A percentile compares a stretch with the other conserved stretches of the same genome.
Conservation (phyloP, 2,329 filamentous ascomycete species). For the Helminthosporium solani region DNA sequence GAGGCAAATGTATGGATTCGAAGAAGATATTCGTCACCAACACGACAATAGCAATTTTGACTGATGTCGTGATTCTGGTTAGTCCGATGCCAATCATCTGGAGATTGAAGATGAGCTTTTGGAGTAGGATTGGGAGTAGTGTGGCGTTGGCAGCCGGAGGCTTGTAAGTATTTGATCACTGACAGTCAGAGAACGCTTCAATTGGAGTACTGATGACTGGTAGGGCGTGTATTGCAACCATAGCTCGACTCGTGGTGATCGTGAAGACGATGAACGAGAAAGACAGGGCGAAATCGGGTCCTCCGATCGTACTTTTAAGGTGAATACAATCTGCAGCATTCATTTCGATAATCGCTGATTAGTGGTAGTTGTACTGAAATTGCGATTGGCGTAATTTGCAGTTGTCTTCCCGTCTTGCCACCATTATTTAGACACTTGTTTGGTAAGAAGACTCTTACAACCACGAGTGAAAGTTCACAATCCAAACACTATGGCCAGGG, state of each 20-base stretch:
- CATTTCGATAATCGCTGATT: too few relatives aligned
- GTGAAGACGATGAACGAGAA: not conserved
- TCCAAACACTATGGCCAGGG: not conserved
- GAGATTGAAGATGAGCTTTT: conserved; percentile 1
- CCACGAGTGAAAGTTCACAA: not conserved
- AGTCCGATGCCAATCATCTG: not conserved
- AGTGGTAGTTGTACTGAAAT: not conserved
- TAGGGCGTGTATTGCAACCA: not conserved
- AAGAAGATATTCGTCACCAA: not conserved
- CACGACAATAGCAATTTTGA: not conserved
- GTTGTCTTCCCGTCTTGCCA: not conserved
- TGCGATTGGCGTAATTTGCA: conserved; percentile 1
- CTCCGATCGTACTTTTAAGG: conserved; percentile 1
- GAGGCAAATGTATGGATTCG: not conserved
- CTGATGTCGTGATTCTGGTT: not conserved
- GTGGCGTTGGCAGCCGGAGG: not conserved
- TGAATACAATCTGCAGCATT: not conserved
- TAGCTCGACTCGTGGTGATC: not conserved
- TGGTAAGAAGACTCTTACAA: not conserved
- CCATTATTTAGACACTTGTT: not conserved
- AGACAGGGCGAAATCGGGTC: not conserved
- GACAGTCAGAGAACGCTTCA: too few relatives aligned
- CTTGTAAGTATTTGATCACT: too few relatives aligned
- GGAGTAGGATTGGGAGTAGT: not conserved
- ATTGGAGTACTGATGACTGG: not conserved